phyloP scores from a whole-genome alignment of 164 flowering plant genomes.

The Berberis thunbergii region DNA sequence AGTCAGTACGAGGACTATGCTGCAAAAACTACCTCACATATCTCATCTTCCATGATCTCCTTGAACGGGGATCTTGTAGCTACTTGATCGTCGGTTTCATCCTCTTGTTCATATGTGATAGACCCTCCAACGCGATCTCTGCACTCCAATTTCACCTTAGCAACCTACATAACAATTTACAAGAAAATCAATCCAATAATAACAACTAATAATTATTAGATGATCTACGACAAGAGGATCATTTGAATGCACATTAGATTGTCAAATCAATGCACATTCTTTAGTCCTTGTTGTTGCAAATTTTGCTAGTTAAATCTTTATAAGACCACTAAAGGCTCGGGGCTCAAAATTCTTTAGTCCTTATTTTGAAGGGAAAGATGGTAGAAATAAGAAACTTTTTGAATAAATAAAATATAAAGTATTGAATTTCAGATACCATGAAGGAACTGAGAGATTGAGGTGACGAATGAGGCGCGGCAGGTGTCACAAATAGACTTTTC shows the following conservation, averaged over 20 bases:
- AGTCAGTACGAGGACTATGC: constrained; percentile 29
- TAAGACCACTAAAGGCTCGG: too few species aligned
- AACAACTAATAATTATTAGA: too few species aligned
- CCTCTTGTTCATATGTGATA: constrained; percentile 25
- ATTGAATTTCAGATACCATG: constrained; percentile 17
- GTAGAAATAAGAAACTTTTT: too few species aligned
- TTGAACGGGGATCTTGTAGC: constrained; percentile 24
- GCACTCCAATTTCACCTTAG: constrained; percentile 47
- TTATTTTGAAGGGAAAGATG: too few species aligned
- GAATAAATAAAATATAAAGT: too few species aligned
- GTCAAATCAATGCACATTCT: too few species aligned
- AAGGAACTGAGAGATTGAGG: constrained; percentile 20
- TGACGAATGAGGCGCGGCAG: constrained; percentile 40
- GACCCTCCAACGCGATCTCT: constrained; percentile 21
- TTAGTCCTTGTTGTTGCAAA: too few species aligned
- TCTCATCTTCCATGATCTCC: constrained; percentile 59
- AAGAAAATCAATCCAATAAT: neutral
- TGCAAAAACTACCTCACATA: constrained; percentile 39
- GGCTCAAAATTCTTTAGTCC: too few species aligned
- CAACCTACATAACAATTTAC: constrained; percentile 22
- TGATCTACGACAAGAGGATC: too few species aligned
- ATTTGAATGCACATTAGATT: too few species aligned
- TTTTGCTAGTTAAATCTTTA: too few species aligned
- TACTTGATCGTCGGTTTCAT: constrained; percentile 21
- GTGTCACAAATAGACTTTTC: constrained; percentile 54